These are phyloP conservation scores for Linnemannia schmuckeri DNA, from an alignment of 192 early-diverging fungal species.

Conservation along the genomic window DNA sequence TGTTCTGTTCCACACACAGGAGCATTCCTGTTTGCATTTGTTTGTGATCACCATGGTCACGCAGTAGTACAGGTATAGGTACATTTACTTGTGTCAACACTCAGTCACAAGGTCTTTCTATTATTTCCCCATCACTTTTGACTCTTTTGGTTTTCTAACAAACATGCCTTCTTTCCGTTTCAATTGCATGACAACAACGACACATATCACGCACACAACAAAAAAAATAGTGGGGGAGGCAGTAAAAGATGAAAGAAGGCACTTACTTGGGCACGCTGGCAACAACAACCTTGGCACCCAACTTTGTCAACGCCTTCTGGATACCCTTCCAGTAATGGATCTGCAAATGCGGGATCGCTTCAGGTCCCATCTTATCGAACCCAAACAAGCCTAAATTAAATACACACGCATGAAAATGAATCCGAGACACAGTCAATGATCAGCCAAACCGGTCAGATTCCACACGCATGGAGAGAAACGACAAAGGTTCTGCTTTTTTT, in stretches of 20 bases:
- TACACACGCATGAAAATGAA: conserved; percentile 6
- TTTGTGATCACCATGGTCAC: neutral
- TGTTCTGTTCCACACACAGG: neutral
- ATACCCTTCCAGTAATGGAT: conserved; percentile 90
- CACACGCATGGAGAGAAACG: neutral
- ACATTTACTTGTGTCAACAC: neutral
- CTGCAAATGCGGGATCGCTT: conserved; percentile 80
- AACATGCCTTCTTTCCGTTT: neutral
- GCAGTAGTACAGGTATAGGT: neutral
- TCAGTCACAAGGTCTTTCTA: neutral
- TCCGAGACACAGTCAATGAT: neutral
- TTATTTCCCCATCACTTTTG: neutral
- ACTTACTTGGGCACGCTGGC: conserved; percentile 75
- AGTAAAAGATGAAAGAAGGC: no score
- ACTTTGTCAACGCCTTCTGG: conserved; percentile 76
- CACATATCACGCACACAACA: no score
- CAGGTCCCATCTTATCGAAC: conserved; percentile 88
- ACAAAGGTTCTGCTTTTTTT: no score
- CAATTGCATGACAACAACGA: neutral
- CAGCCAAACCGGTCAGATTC: no score
- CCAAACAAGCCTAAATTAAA: conserved; percentile 80
- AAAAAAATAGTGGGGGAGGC: no score
- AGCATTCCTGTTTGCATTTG: neutral
- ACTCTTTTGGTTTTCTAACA: neutral
- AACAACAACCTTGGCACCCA: conserved; percentile 88